Base-by-base conservation (phyloP, 306 rosid species). In the Begonia peltatifolia region DNA sequence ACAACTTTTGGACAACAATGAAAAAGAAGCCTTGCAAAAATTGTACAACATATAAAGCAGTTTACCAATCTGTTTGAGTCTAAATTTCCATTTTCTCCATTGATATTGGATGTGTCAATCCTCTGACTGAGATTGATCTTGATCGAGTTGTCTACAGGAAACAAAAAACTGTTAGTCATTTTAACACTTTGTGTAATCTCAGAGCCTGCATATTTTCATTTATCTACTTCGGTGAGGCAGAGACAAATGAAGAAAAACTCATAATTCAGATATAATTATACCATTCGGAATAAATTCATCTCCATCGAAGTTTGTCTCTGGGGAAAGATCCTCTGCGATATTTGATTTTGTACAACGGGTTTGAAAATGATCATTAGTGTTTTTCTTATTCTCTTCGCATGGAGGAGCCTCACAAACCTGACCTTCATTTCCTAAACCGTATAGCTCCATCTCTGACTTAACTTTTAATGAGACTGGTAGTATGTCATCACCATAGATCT, bases 251-350 rank as follows among this genome's bases (percentile, higher is more conserved):
- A 55, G 25, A 76, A 64, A 62, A 12, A 58, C 14, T 44, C 12
- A 55, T 36, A 48, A 53, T 41, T 67, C 30, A 36, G 36, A 18
- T 41, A 60, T 18, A 47, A 56, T 54, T 42, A 54, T 64, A 87
- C 94, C 94, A 69, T 14, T 69, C 25, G 59, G 59, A 41, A 52
- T 67, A 52, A n/a, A 65, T 68, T 43, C 53, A 69, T 30, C 62
- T 66, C 57, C 64, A 42, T 54, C 50, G 4, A 57, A 46, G 13
- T 62, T 57, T 10, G 52, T 61, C 22, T 57, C 41, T 10, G 48
- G 49, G 61, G 54, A 47, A 70, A 16, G 50, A 68, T 53, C 47
- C 50, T 48, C 25, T 46, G 64, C 62, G 54, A 61, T 49, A 17
- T n/a, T 56, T 56, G 8, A 23, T 54, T 61, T 62, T 56, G 67